A percentile compares a stretch with the other conserved stretches of the same genome.
Conservation (phyloP, 2,329 filamentous ascomycete genomes). For the Venturia oleaginea region DNA sequence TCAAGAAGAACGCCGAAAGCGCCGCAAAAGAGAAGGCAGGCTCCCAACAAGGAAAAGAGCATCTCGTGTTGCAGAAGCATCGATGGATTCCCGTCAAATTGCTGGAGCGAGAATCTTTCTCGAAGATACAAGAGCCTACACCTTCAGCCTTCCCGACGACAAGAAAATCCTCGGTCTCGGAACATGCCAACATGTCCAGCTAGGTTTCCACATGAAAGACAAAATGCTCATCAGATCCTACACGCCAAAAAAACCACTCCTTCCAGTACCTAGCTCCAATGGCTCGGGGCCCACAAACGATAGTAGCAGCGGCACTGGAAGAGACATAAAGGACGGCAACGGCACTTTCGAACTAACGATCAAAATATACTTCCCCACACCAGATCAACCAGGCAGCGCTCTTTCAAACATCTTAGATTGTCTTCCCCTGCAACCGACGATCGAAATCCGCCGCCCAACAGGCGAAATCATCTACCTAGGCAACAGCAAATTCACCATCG, state of each 20-base stretch:
- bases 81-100: slow-evolving; percentile 41
- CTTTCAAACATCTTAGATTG: slow-evolving; percentile 45
- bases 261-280: slow-evolving; percentile 19
- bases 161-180: slow-evolving; percentile 37
- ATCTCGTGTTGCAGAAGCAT: slow-evolving; percentile 34
- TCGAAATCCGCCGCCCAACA: slow-evolving; percentile 44
- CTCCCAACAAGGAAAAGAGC: slow-evolving; percentile 20
- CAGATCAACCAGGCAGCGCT: slow-evolving; percentile 42
- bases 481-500: slow-evolving; percentile 38
- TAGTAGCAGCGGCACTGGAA: background rate
- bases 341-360: slow-evolving; percentile 41
- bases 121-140: slow-evolving; percentile 38
- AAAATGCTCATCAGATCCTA: slow-evolving; percentile 43
- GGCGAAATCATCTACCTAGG: slow-evolving; percentile 44
- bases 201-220: slow-evolving; percentile 45
- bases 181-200: slow-evolving; percentile 44
- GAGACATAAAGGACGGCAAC: slow-evolving; percentile 20
- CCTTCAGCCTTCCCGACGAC: slow-evolving; percentile 35
- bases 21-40: slow-evolving; percentile 30
- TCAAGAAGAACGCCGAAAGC: slow-evolving; percentile 36
- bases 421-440: slow-evolving; percentile 38
- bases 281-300: background rate
- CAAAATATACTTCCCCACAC: slow-evolving; percentile 44
- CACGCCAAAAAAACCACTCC: slow-evolving; percentile 41
- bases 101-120: slow-evolving; percentile 29